These are phyloP conservation scores for Cutaneotrichosporon mucoides DNA, from an alignment of 1,284 basidiomycete genomes.

Conservation along the genomic window DNA sequence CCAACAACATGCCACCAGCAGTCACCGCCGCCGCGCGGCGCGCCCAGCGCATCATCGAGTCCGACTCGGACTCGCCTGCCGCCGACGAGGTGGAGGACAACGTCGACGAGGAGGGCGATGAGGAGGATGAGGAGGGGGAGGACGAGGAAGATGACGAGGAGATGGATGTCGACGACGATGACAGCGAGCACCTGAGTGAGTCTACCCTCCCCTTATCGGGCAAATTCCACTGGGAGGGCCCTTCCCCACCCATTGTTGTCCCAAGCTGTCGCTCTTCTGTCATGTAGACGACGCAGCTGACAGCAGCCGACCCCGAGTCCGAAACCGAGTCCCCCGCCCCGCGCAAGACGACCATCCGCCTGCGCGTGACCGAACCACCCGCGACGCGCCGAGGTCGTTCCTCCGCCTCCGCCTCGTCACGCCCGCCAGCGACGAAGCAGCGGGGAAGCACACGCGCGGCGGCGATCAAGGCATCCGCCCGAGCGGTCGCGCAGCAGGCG, in stretches of 20 bases:
- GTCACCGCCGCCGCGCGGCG: constrained; percentile 22
- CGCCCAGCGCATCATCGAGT: constrained; percentile 25
- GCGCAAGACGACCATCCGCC: constrained; percentile 7
- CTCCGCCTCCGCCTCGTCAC: constrained; percentile 1
- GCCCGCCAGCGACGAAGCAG: background rate
- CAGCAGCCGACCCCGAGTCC: constrained; percentile 15
- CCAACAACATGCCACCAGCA: constrained; percentile 11
- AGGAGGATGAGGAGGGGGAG: constrained; percentile 11
- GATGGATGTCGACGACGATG: constrained; percentile 8
- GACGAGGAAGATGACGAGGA: constrained; percentile 15
- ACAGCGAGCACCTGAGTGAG: background rate
- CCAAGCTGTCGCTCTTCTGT: no score
- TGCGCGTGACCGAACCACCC: constrained; percentile 5
- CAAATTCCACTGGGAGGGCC: no score
- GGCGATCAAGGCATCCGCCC: constrained; percentile 1
- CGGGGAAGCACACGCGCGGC: constrained; percentile 1
- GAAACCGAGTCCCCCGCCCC: constrained; percentile 14
- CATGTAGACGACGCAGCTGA: background rate
- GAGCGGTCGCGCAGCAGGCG: constrained; percentile 15
- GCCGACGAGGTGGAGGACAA: constrained; percentile 20
- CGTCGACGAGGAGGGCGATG: constrained; percentile 10
- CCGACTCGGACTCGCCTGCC: constrained; percentile 10
- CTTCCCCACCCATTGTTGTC: no score
- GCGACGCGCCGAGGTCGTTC: background rate
- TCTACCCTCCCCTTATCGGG: background rate